Evolutionary conservation across 2,329 filamentous ascomycete species (phyloP).

Genomic region (Trichoderma sp.): DNA sequence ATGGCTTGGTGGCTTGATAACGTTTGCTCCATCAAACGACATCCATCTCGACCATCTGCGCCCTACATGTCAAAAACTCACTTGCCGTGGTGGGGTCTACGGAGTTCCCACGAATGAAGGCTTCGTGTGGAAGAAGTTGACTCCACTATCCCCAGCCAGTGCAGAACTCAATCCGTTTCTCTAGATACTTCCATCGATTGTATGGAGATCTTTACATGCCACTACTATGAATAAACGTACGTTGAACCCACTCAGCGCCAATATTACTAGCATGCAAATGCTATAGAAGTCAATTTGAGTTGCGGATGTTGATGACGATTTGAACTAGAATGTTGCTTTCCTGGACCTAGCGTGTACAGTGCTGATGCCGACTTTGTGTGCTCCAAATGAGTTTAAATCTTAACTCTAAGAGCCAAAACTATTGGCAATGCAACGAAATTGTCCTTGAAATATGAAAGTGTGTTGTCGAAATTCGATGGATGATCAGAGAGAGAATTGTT

Average conservation of each 20-base stretch:
- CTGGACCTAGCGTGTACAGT: not conserved
- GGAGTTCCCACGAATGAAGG: not conserved
- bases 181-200: not conserved
- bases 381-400: not conserved
- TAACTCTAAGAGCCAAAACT: too few relatives aligned
- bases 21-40: not conserved
- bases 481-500: not conserved
- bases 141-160: not conserved
- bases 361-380: not conserved
- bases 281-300: not conserved
- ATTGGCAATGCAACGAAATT: too few relatives aligned
- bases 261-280: not conserved
- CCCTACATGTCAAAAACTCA: conserved; percentile 11
- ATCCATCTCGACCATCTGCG: not conserved
- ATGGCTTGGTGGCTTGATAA: not conserved
- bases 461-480: not conserved
- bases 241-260: not conserved
- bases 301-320: not conserved
- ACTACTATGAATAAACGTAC: not conserved
- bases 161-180: not conserved
- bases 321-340: not conserved
- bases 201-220: not conserved
- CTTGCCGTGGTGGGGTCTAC: not conserved
- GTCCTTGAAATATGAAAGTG: too few relatives aligned
- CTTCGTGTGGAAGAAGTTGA: not conserved